Evolutionary conservation across 345 rosid species (phyloP), one percentile per base, ranked within the genome.

Genomic region (Populus simonii): DNA sequence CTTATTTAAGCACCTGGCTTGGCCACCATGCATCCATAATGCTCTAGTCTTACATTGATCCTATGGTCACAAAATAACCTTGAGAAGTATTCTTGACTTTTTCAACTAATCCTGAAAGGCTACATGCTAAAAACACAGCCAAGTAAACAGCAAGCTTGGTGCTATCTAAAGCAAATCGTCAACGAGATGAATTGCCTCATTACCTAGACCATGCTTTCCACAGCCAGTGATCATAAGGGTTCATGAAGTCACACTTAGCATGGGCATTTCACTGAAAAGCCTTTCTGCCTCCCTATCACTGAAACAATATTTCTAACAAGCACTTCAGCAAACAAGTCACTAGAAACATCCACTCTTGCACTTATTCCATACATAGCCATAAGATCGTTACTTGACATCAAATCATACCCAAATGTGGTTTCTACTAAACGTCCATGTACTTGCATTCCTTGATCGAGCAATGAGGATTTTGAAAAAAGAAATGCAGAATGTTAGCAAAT

Each of bases 181-280:
- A 68, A 89, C 91, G 66, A 79, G 69, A 66, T 63, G 20, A 65
- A 89, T 79, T 13, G 97, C 96, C 77, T 84, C 87, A 74, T 71
- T 66, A 16, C 92, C 93, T 73, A 91, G 86, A 79, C 96, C 96
- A 74, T 93, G 92, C 81, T 93, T 93, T 72, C 96, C 97, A 8
- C 86, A 93, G 61, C 97, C 97, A 38, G 96, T 89, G 79, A 91
- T 91, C 92, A 91, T 86, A 22, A 87, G 86, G 1, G 97, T 91
- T 96, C 94, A 91, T 53, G 97, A 89, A 66, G 87, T 88, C 78
- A 93, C 90, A 84, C 89, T 87, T 78, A 75, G 85, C 20, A 68
- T 72, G 7, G 89, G 85, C 90, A 90, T 89, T 82, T 86, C 74
- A 23, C 45, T 16, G 55, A 93, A 93, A 55, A 33, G 69, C 75